Evolutionary conservation across 345 rosid genomes (phyloP), one percentile per base, ranked within the genome.

Genomic region (Fremontodendron californicum): DNA sequence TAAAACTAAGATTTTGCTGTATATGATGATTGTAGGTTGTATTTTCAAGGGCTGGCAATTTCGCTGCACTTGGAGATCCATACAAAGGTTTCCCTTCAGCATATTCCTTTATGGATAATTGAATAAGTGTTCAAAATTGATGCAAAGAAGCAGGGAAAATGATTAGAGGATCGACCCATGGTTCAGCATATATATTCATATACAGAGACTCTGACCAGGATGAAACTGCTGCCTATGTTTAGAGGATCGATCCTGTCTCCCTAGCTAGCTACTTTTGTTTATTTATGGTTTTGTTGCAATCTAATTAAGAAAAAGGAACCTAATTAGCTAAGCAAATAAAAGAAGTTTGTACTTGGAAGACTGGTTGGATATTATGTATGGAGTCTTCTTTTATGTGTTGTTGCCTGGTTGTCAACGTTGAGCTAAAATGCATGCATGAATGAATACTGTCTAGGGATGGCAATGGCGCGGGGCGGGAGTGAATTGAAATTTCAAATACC

Each of bases 21-120:
- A 19, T 63, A 35, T 63, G 6, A 13, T 8, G 18, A 23, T n/a
- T 81, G 65, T 71, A 89, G 97, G 81, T 92, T 72, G 96, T 92
- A 68, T 89, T 90, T 55, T 91, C 91, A 3, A 89, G 94, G 2
- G 96, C 98, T 11, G 93, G 92, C 37, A 94, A 92, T 58, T 65
- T 66, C 3, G 71, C 80, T 42, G 87, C 91, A 25, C 81, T 93
- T 7, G 76, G 83, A 3, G 65, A 88, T 77, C 82, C 89, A 9
- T 69, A 69, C 73, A 18, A 15, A 29, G 73, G 73, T 45, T 69
- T 69, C 39, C 73, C 73, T 13, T 69, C 73, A 45, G 57, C 73
- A 25, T 69, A 69, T 27, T 12, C 35, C 3, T 68, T 35, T 40
- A 37, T 8, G 43, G 69, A 64, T 64, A 21, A 64, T 19, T 64